Conservation (phyloP, 2,329 filamentous ascomycete species). For the Colletotrichum cereale region DNA sequence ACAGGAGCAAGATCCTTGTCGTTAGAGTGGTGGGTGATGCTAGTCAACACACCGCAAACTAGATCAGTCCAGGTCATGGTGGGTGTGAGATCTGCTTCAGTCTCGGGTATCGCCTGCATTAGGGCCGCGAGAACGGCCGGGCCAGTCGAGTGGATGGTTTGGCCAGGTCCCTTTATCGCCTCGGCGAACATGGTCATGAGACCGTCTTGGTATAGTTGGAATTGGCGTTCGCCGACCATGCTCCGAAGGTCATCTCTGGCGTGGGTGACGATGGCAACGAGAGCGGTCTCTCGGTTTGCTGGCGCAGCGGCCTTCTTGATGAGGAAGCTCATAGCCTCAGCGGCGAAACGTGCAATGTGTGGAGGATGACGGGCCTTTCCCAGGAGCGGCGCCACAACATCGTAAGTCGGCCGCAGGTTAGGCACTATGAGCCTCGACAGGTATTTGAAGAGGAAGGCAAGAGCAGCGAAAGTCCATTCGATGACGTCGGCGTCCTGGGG, state of each 20-base stretch:
- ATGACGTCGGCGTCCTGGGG: slow-evolving; percentile 88
- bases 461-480: slow-evolving; percentile 95
- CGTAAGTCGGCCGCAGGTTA: slow-evolving; percentile 86
- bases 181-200: slow-evolving; percentile 94
- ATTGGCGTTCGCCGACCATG: slow-evolving; percentile 66
- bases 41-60: slow-evolving; percentile 81
- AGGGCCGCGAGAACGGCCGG: slow-evolving; percentile 65
- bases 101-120: slow-evolving; percentile 62
- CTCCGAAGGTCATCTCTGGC: slow-evolving; percentile 76
- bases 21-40: slow-evolving; percentile 85
- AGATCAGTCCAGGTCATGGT: slow-evolving; percentile 71
- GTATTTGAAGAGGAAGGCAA: slow-evolving; percentile 98
- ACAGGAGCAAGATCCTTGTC: slow-evolving; percentile 79
- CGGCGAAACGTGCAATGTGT: slow-evolving; percentile 91
- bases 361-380: slow-evolving; percentile 85
- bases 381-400: slow-evolving; percentile 85
- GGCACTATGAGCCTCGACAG: slow-evolving; percentile 88
- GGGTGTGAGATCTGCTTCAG: slow-evolving; percentile 62
- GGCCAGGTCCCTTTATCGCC: slow-evolving; percentile 74
- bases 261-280: slow-evolving; percentile 79
- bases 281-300: slow-evolving; percentile 79
- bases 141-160: slow-evolving; percentile 71
- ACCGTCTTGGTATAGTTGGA: slow-evolving; percentile 83
- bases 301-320: slow-evolving; percentile 87
- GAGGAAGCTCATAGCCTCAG: slow-evolving; percentile 94